These are phyloP conservation scores for Knoxia roxburghii DNA, from an alignment of 257 asterid genomes.

Conservation along the genomic window DNA sequence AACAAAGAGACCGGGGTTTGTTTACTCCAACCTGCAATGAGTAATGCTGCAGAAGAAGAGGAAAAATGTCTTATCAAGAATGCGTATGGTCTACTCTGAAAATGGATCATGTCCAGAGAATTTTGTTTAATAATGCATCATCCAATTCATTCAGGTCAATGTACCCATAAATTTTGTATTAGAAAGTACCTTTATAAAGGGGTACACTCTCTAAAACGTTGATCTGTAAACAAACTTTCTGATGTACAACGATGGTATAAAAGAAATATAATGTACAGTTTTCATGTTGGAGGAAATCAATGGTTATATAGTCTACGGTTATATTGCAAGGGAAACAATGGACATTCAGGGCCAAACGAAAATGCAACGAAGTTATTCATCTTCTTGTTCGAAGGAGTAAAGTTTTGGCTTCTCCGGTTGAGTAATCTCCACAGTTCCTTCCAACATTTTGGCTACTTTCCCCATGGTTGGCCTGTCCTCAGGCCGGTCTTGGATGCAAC, in stretches of 20 bases:
- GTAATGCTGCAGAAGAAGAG: neutral
- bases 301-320: too few relatives aligned
- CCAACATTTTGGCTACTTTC: slow-evolving; percentile 88
- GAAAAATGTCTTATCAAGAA: neutral
- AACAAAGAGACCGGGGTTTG: neutral
- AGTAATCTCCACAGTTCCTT: slow-evolving; percentile 75
- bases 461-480: slow-evolving; percentile 87
- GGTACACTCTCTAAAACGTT: neutral
- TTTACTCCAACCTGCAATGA: neutral
- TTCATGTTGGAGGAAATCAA: neutral
- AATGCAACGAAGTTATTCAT: too few relatives aligned
- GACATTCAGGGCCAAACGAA: too few relatives aligned
- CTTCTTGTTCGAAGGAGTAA: neutral
- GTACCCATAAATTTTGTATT: slow-evolving; percentile 1
- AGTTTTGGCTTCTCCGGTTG: slow-evolving; percentile 43
- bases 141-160: neutral
- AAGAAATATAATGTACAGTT: neutral
- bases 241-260: neutral
- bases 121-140: neutral
- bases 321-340: too few relatives aligned
- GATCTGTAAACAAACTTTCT: neutral
- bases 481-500: slow-evolving; percentile 76
- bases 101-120: neutral
- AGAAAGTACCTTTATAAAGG: neutral
- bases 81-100: neutral